Conservation (phyloP, 352 stramenopile species). For the Globisporangium splendens region DNA sequence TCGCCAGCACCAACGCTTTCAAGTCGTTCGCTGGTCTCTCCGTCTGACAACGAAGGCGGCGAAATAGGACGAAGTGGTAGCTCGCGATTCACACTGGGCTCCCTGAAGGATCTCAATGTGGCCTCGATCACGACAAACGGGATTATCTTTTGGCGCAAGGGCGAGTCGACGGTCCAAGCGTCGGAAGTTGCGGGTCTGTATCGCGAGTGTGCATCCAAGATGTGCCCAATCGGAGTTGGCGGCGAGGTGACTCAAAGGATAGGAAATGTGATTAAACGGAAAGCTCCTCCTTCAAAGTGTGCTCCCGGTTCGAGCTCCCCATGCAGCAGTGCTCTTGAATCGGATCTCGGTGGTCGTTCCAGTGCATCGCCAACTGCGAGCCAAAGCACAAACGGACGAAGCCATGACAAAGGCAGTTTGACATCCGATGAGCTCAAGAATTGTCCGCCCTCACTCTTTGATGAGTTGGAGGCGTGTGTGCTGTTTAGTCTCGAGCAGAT, state of each 20-base stretch:
- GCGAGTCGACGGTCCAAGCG: conserved; percentile 32
- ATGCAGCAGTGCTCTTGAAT: neutral
- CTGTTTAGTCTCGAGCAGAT: conserved; percentile 61
- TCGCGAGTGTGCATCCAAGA: conserved; percentile 32
- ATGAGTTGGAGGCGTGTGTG: conserved; percentile 73
- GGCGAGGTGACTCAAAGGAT: conserved; percentile 61
- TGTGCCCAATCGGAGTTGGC: conserved; percentile 41
- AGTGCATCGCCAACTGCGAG: neutral
- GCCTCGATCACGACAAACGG: conserved; percentile 57
- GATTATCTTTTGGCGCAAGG: conserved; percentile 64
- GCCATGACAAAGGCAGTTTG: conserved; percentile 1
- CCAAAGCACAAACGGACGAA: conserved; percentile 4
- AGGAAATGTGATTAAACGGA: conserved; percentile 39
- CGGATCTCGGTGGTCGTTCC: neutral
- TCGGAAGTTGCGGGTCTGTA: conserved; percentile 37
- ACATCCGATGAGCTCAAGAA: conserved; percentile 14
- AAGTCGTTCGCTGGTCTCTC: conserved; percentile 1
- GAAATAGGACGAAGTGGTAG: neutral
- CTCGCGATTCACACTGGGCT: conserved; percentile 39
- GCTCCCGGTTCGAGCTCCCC: too few species aligned
- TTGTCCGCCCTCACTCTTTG: conserved; percentile 43
- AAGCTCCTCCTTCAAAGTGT: conserved; percentile 11
- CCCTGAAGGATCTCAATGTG: conserved; percentile 55
- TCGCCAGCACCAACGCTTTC: conserved; percentile 7
- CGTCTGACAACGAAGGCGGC: neutral